Conservation (phyloP, 768 basidiomycete genomes). For the Phylloporus sp. region DNA sequence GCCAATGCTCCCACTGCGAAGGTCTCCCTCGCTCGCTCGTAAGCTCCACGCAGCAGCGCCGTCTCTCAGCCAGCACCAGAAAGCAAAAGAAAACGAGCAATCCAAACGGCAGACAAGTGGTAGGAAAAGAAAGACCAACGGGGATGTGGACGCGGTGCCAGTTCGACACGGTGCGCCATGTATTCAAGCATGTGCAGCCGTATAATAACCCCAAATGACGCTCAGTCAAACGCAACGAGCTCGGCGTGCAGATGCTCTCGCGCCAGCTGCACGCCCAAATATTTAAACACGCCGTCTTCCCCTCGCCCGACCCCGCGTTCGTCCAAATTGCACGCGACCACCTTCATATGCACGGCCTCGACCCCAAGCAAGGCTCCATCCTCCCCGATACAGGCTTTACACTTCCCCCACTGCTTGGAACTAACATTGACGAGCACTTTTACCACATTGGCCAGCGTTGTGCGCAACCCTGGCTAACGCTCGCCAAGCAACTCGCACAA, state of each 20-base stretch:
- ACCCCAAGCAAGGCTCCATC: conserved; percentile 72
- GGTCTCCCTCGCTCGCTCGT: conserved; percentile 11
- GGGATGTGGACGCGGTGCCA: not conserved
- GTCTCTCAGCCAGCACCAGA: conserved; percentile 14
- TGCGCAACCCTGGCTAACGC: conserved; percentile 73
- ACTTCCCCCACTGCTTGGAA: conserved; percentile 80
- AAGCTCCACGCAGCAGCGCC: conserved; percentile 12
- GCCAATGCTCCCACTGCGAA: conserved; percentile 18
- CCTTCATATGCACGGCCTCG: conserved; percentile 75
- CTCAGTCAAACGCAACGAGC: conserved; percentile 70
- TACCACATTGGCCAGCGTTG: conserved; percentile 64
- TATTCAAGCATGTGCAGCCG: not conserved
- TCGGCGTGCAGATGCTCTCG: conserved; percentile 93
- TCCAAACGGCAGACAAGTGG: not conserved
- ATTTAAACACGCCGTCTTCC: conserved; percentile 67
- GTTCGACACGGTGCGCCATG: conserved; percentile 6
- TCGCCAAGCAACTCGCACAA: conserved; percentile 57
- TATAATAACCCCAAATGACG: not conserved
- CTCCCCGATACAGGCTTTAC: conserved; percentile 78
- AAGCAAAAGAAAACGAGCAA: conserved; percentile 1
- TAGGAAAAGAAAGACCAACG: not conserved
- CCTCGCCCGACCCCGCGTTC: conserved; percentile 53
- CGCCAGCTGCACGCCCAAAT: conserved; percentile 76
- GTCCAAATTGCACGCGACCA: conserved; percentile 79
- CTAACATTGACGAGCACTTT: conserved; percentile 85